phyloP scores from a whole-genome alignment of 2,329 filamentous ascomycete species.

The Colletotrichum sansevieriae region DNA sequence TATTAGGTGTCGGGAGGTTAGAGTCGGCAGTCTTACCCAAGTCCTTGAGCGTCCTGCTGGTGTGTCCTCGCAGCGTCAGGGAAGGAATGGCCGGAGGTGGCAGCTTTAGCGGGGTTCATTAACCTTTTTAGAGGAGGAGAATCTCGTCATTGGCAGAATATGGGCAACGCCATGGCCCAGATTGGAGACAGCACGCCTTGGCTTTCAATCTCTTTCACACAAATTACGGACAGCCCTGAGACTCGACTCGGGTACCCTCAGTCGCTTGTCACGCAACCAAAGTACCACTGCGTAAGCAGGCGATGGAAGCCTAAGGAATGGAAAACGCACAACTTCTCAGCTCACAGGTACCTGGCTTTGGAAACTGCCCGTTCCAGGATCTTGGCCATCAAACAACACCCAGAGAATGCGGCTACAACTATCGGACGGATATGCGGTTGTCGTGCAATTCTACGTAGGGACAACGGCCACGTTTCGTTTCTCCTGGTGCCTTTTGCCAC shows the following conservation, averaged over 20 bases:
- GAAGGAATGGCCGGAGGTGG: conserved; percentile 40
- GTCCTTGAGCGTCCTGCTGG: background rate
- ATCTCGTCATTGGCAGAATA: conserved; percentile 40
- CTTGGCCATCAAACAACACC: background rate
- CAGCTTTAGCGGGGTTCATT: conserved; percentile 41
- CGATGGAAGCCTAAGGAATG: conserved; percentile 1
- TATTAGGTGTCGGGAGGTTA: background rate
- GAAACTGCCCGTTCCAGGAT: too few relatives aligned
- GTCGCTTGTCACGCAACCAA: background rate
- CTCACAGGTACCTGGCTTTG: too few relatives aligned
- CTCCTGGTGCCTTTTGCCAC: too few relatives aligned
- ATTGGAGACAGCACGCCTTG: conserved; percentile 26
- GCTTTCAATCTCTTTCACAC: conserved; percentile 5
- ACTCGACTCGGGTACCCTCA: background rate
- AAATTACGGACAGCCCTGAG: conserved; percentile 14
- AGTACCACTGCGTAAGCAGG: background rate
- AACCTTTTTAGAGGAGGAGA: conserved; percentile 39
- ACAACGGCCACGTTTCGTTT: background rate
- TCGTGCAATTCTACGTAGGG: too few relatives aligned
- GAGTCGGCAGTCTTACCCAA: too few relatives aligned
- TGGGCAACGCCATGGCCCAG: conserved; percentile 37
- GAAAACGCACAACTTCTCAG: background rate
- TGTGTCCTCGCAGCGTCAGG: background rate
- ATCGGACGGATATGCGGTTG: conserved; percentile 29
- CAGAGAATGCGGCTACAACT: conserved; percentile 6